Percentiles rank a stretch among this genome's conserved stretches.
Conservation (phyloP, 768 basidiomycete genomes). For the Termitomyces sp. region DNA sequence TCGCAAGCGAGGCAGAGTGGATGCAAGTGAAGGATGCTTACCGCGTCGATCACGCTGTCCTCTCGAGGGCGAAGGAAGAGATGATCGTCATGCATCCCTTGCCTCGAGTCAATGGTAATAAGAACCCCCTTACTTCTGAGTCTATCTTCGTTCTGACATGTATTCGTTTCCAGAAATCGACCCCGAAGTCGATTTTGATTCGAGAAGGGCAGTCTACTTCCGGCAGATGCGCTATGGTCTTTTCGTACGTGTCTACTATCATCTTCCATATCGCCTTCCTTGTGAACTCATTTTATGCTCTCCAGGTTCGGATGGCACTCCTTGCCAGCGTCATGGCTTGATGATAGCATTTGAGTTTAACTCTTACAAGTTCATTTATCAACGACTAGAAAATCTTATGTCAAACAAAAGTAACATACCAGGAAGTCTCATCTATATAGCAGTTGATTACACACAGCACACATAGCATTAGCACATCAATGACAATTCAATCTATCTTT, state of each 20-base stretch:
- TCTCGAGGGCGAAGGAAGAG: conserved; percentile 90
- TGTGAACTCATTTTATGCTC: neutral
- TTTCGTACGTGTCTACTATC: conserved; percentile 63
- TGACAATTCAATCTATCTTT: neutral
- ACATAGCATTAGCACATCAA: neutral
- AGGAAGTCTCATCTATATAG: neutral
- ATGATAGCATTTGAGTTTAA: conserved; percentile 7
- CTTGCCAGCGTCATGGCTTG: conserved; percentile 57
- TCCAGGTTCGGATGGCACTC: conserved; percentile 77
- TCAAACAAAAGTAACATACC: neutral
- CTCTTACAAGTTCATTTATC: neutral
- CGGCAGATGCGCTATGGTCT: conserved; percentile 98
- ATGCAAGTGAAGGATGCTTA: conserved; percentile 88
- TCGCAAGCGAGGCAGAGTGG: conserved; percentile 81
- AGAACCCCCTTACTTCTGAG: neutral
- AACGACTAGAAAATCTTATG: neutral
- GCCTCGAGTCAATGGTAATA: conserved; percentile 81
- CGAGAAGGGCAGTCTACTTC: conserved; percentile 93
- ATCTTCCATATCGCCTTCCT: neutral
- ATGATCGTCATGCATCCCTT: conserved; percentile 99
- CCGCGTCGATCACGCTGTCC: conserved; percentile 89
- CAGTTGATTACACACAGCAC: neutral
- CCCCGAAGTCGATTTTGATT: conserved; percentile 97
- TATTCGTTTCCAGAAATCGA: conserved; percentile 77
- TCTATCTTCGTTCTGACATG: conserved; percentile 10